phyloP scores from a whole-genome alignment of 257 asterid genomes.

The Solanum acaule region DNA sequence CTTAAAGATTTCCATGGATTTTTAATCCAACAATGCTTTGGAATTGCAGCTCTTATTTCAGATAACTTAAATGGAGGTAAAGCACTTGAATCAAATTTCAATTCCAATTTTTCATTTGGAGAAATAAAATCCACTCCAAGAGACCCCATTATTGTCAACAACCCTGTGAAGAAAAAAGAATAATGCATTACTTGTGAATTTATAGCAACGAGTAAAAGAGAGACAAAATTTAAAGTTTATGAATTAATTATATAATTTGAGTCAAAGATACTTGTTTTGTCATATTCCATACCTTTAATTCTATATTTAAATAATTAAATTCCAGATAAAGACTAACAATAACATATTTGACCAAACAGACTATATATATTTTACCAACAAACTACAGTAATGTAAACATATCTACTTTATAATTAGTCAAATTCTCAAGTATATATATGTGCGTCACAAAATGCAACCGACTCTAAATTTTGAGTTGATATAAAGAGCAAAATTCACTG shows the following conservation, averaged over 20 bases:
- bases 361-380: not conserved
- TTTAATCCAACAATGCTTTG: conserved; percentile 37
- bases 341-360: not conserved
- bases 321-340: not conserved
- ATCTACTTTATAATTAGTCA: not conserved
- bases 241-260: not conserved
- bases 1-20: conserved; percentile 24
- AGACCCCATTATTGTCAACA: not conserved
- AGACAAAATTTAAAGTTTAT: not conserved
- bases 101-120: not conserved
- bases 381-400: not conserved
- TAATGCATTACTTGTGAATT: not conserved
- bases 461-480: not conserved
- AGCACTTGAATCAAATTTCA: conserved; percentile 24
- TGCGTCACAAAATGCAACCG: not conserved
- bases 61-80: conserved; percentile 28
- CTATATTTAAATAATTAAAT: not conserved
- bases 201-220: not conserved
- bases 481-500: not conserved
- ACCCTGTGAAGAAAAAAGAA: not conserved
- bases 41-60: conserved; percentile 38
- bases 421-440: not conserved
- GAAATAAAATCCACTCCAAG: not conserved
- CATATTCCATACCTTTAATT: not conserved
- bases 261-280: not conserved